A percentile compares a stretch with the other conserved stretches of the same genome.
phyloP scores from a whole-genome alignment of 345 rosid species.

The Brassica carinata region DNA sequence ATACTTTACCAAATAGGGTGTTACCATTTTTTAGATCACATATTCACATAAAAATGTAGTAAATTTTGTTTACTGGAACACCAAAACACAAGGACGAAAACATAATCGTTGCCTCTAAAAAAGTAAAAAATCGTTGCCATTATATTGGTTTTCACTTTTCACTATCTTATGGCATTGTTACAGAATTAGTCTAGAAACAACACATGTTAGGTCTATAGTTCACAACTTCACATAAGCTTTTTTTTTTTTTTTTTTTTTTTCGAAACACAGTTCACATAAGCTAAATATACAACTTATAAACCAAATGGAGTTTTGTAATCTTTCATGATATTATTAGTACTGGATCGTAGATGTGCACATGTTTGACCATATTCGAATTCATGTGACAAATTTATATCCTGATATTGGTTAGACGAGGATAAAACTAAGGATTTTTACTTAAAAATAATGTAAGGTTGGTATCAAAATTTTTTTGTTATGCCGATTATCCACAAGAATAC shows the following conservation, averaged over 20 bases:
- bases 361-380: not conserved
- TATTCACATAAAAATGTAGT: not conserved
- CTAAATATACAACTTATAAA: not conserved
- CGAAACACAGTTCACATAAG: not conserved
- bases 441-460: not conserved
- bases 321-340: not conserved
- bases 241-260: no score
- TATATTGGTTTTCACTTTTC: not conserved
- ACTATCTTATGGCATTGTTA: not conserved
- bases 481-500: no score
- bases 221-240: no score
- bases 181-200: not conserved
- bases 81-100: not conserved
- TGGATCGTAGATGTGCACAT: not conserved
- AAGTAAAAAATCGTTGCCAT: not conserved
- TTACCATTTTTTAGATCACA: not conserved
- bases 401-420: not conserved
- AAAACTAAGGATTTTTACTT: not conserved
- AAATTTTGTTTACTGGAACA: not conserved
- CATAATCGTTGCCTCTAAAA: not conserved
- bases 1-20: not conserved
- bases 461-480: no score
- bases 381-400: not conserved
- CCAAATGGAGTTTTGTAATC: not conserved
- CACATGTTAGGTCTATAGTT: not conserved